A percentile compares a stretch with the other conserved stretches of the same genome.
Evolutionary conservation across 1,139 yeast species (phyloP).

Genomic region (Arxiozyma slooffiae): DNA sequence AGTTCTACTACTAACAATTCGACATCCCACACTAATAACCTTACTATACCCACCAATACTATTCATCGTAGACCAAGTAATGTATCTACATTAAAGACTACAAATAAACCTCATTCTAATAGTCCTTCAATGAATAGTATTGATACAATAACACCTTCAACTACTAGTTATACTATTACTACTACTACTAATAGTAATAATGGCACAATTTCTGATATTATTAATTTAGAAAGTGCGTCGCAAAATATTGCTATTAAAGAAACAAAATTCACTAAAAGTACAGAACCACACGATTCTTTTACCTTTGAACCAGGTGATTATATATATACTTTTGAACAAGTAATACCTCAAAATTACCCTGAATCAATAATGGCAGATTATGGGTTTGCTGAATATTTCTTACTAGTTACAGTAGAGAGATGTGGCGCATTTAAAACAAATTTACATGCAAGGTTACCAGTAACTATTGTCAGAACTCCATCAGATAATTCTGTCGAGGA

Average conservation of each 20-base stretch:
- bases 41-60: not conserved
- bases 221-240: not conserved
- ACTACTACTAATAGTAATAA: constrained; percentile 2
- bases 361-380: constrained; percentile 72
- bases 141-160: constrained; percentile 13
- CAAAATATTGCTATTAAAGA: not conserved
- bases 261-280: not conserved
- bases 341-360: constrained; percentile 72
- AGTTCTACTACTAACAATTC: not conserved
- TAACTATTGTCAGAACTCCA: constrained; percentile 64
- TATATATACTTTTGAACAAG: constrained; percentile 82
- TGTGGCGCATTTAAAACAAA: constrained; percentile 80
- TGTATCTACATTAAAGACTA: not conserved
- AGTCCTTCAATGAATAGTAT: not conserved
- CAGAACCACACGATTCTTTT: constrained; percentile 28
- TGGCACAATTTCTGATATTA: not conserved
- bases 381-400: constrained; percentile 62
- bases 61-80: not conserved
- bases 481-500: constrained; percentile 74
- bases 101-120: not conserved
- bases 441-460: constrained; percentile 52
- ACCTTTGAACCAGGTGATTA: constrained; percentile 74
- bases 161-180: constrained; percentile 10
- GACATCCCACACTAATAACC: not conserved
- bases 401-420: constrained; percentile 64